These are phyloP conservation scores for Phytophthora idaei DNA, from an alignment of 352 stramenopile genomes.

Conservation along the genomic window DNA sequence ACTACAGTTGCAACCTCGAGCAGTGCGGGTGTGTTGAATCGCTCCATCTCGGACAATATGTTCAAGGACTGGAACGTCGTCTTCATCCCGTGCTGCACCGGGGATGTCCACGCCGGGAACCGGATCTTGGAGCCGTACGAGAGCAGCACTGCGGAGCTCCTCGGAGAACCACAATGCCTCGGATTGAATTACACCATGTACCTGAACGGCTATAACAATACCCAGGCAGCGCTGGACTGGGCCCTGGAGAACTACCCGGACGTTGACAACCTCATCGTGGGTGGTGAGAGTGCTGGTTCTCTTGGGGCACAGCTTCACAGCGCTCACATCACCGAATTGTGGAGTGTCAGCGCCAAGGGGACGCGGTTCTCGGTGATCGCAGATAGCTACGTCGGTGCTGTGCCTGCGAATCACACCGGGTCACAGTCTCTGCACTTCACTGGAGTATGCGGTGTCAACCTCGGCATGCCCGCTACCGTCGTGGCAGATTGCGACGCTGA, in stretches of 20 bases:
- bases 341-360: conserved; percentile 47
- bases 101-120: conserved; percentile 68
- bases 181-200: conserved; percentile 48
- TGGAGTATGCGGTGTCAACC: conserved; percentile 32
- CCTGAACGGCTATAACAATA: conserved; percentile 73
- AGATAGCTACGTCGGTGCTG: conserved; percentile 60
- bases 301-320: conserved; percentile 54
- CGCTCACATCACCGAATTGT: conserved; percentile 52
- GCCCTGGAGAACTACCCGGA: conserved; percentile 61
- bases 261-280: conserved; percentile 56
- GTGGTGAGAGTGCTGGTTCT: conserved; percentile 55
- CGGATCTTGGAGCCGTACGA: conserved; percentile 23
- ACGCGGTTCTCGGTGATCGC: conserved; percentile 49
- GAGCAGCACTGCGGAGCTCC: conserved; percentile 36
- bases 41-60: conserved; percentile 53
- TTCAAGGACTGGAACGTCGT: conserved; percentile 81
- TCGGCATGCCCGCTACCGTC: conserved; percentile 39
- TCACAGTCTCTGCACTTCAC: conserved; percentile 26
- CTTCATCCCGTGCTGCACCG: conserved; percentile 74
- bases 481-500: conserved; percentile 48
- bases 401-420: conserved; percentile 40
- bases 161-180: conserved; percentile 43
- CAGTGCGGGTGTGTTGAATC: conserved; percentile 55
- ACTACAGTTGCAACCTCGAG: conserved; percentile 40
- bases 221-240: conserved; percentile 61